Evolutionary conservation across 257 asterid genomes (phyloP), one percentile per base, ranked within the genome.

Genomic region (Penstemon newberryi): DNA sequence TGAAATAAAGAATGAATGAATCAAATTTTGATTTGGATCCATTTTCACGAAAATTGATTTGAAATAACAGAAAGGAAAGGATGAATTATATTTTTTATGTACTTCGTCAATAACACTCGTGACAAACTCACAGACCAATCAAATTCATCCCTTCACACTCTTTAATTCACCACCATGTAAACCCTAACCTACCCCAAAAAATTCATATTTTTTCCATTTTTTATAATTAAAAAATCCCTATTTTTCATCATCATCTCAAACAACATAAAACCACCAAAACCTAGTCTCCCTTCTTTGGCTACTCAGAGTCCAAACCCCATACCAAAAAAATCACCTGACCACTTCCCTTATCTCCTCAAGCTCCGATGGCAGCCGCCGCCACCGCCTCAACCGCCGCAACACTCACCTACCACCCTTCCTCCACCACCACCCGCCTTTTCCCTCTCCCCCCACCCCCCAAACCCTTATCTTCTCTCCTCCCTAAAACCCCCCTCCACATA

Each of bases 211-310:
- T 25, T 25, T 25, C 33, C 33, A 25, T 25, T 25, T 25, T 25
- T 25, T 25, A 25, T 25, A 25, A 25, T 1, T 25, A 25, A 25
- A 25, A 0, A 25, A 25, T 25, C 33, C 3, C 2, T 25, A 25
- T 4, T 25, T 42, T 12, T 50, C 50, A n/a, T 10, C 70, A 3
- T 6, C 47, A 25, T 53, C 51, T n/a, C 6, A 36, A 58, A n/a
- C 18, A 37, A 4, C 36, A 64, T 69, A 71, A 75, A 69, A 44
- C 3, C 55, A 60, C 70, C 78, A 63, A 75, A 77, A 78, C 91
- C 84, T 79, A 79, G 75, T 55, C 77, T 69, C n/a, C 7, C 53
- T 38, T 15, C 47, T 11, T 73, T 41, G 94, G 83, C 87, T 77
- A 82, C 67, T 69, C 80, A 69, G 53, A 76, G 79, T 72, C 84